Conservation (phyloP, 139 green algal genomes). For the Ostreobium quekettii region DNA sequence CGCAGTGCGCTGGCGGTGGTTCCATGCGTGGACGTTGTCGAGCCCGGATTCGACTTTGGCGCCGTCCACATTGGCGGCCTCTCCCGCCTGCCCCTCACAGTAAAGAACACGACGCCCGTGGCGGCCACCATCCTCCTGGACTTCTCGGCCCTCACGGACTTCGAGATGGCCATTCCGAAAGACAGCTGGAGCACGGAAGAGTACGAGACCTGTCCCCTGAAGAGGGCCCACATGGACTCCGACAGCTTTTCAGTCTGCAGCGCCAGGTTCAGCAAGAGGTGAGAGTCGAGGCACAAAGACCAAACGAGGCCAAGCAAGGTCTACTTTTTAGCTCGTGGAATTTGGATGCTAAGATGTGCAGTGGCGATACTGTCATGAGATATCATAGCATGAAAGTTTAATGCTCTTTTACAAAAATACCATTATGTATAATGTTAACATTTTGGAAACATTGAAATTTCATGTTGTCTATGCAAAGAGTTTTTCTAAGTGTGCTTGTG, state of each 20-base stretch:
- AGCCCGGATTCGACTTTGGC: conserved; percentile 42
- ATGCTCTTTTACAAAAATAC: no score
- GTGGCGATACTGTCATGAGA: no score
- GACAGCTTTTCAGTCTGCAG: neutral
- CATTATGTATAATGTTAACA: no score
- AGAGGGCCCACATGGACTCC: conserved; percentile 6
- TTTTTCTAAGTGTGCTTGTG: no score
- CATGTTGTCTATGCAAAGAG: no score
- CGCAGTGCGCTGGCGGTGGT: conserved; percentile 41
- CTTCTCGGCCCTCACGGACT: conserved; percentile 36
- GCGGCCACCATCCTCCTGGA: conserved; percentile 34
- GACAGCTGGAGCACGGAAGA: conserved; percentile 45
- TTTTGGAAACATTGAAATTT: no score
- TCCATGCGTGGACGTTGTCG: conserved; percentile 37
- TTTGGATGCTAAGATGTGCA: no score
- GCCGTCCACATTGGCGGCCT: conserved; percentile 43
- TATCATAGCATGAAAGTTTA: no score
- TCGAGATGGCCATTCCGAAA: conserved; percentile 40
- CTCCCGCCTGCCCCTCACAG: conserved; percentile 34
- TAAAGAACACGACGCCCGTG: conserved; percentile 52
- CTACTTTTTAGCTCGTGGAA: no score
- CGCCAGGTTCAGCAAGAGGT: neutral
- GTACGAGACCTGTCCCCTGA: conserved; percentile 52
- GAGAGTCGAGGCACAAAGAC: no score
- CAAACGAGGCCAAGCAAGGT: no score